phyloP scores from a whole-genome alignment of 805 yeast species.

The Metschnikowia amazonensis region DNA sequence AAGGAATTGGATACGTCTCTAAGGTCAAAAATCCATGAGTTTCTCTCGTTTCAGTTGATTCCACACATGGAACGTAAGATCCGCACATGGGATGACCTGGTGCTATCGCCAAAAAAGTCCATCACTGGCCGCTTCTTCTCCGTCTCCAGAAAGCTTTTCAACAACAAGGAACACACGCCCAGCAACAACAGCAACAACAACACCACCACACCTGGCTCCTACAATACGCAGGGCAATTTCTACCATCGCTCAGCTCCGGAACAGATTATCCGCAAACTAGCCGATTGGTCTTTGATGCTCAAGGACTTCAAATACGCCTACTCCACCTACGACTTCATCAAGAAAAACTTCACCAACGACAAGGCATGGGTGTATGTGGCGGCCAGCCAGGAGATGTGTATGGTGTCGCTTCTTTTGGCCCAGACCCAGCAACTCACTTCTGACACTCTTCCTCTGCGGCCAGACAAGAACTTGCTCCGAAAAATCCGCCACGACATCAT shows the following conservation, averaged over 20 bases:
- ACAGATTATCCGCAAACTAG: conserved; percentile 72
- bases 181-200: conserved; percentile 24
- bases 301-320: conserved; percentile 84
- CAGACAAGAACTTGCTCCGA: conserved; percentile 38
- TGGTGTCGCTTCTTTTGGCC: conserved; percentile 65
- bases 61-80: conserved; percentile 86
- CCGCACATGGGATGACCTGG: conserved; percentile 80
- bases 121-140: conserved; percentile 68
- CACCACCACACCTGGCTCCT: conserved; percentile 33
- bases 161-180: conserved; percentile 33
- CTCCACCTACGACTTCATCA: conserved; percentile 74
- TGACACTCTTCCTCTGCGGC: conserved; percentile 21
- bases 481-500: conserved; percentile 53
- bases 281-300: conserved; percentile 91
- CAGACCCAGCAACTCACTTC: conserved; percentile 33
- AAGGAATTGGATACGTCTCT: conserved; percentile 40
- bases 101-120: conserved; percentile 72
- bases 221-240: conserved; percentile 49
- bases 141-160: conserved; percentile 58
- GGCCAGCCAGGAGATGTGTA: conserved; percentile 84
- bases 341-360: conserved; percentile 71
- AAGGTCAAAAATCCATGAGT: conserved; percentile 40
- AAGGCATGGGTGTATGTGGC: conserved; percentile 81
- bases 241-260: conserved; percentile 66
- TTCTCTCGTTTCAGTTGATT: conserved; percentile 48